A percentile compares a stretch with the other conserved stretches of the same genome.
These are phyloP conservation scores for Croton setiger DNA, from an alignment of 441 rosid genomes.

Conservation along the genomic window DNA sequence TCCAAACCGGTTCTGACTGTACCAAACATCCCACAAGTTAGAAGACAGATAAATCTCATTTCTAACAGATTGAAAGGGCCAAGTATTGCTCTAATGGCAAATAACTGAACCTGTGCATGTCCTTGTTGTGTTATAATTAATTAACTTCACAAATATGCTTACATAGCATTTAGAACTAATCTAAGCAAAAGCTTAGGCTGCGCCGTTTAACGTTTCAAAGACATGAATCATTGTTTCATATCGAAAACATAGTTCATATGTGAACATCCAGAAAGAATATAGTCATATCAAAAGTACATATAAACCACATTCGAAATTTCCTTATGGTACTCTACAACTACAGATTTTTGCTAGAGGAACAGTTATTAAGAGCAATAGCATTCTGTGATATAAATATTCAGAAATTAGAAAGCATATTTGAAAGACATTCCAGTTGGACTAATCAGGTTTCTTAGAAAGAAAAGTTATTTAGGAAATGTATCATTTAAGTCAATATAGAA, in stretches of 20 bases:
- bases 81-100: neutral
- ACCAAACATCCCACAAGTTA: conserved; percentile 16
- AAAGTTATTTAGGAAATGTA: too few species aligned
- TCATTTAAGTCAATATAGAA: neutral
- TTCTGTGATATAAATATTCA: neutral
- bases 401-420: neutral
- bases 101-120: neutral
- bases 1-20: conserved; percentile 90
- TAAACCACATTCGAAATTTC: neutral
- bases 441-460: too few species aligned
- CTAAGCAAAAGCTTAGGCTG: conserved; percentile 1
- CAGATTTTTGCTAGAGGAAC: conserved; percentile 8
- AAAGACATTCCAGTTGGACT: neutral
- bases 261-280: neutral
- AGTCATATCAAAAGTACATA: neutral
- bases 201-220: neutral
- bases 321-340: neutral
- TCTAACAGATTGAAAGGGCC: neutral
- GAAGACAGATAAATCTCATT: neutral
- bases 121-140: neutral
- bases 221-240: neutral
- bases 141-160: neutral
- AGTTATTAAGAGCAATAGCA: conserved; percentile 9
- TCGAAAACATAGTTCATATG: neutral
- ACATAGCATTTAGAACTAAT: neutral